A percentile compares a stretch with the other conserved stretches of the same genome.
Evolutionary conservation across 352 stramenopile genomes (phyloP).

Genomic region (Phytophthora capsici): DNA sequence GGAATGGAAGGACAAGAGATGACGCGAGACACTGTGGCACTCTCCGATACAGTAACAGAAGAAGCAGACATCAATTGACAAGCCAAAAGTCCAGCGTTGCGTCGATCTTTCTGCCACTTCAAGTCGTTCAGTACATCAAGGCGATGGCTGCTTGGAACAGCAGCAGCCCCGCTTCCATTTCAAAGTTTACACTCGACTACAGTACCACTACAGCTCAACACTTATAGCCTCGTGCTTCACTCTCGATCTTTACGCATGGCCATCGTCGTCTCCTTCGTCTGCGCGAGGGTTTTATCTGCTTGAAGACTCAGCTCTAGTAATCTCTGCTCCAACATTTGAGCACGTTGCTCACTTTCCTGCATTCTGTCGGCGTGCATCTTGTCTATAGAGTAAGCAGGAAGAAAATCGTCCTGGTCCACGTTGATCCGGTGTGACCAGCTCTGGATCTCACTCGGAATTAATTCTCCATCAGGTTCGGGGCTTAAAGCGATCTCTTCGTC

Average conservation of each 20-base stretch:
- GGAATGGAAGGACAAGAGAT: slow-evolving; percentile 28
- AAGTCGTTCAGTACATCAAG: background rate
- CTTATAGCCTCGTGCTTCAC: background rate
- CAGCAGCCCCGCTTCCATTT: no score
- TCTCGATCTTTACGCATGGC: slow-evolving; percentile 7
- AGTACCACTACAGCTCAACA: slow-evolving; percentile 5
- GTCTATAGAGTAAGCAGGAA: slow-evolving; percentile 13
- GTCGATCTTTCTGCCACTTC: background rate
- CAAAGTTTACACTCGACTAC: slow-evolving; percentile 1
- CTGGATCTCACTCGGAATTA: slow-evolving; percentile 16
- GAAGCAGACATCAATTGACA: slow-evolving; percentile 2
- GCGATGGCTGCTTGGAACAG: background rate
- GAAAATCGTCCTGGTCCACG: slow-evolving; percentile 32
- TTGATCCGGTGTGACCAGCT: slow-evolving; percentile 19
- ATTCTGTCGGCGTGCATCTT: background rate
- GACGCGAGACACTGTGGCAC: slow-evolving; percentile 27
- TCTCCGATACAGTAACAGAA: background rate
- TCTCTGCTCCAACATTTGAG: slow-evolving; percentile 8
- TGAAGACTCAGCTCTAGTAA: slow-evolving; percentile 23
- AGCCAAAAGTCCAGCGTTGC: background rate
- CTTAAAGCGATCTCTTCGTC: slow-evolving; percentile 10
- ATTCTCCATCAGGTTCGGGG: slow-evolving; percentile 4
- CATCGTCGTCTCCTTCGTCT: slow-evolving; percentile 22
- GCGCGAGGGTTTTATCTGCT: slow-evolving; percentile 16
- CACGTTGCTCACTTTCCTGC: no score